phyloP scores from a whole-genome alignment of 2,329 filamentous ascomycete genomes.

The Chrysoporthe deuterocubensis region DNA sequence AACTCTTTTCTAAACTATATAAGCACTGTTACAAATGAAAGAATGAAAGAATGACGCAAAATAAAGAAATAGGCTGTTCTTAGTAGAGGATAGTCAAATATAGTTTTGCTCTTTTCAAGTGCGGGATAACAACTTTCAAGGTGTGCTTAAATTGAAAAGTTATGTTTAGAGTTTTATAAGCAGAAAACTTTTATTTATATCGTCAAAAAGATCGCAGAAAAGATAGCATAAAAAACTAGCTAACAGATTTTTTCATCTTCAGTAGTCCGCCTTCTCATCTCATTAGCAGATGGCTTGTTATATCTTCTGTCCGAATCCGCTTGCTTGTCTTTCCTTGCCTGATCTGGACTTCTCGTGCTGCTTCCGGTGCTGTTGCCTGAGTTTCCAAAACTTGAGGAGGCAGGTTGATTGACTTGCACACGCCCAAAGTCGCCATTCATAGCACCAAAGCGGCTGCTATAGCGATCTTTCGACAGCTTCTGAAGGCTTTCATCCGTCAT shows the following conservation, averaged over 20 bases:
- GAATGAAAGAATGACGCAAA: no score
- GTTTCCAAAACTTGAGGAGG: not conserved
- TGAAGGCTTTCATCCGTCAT: slow-evolving; percentile 1
- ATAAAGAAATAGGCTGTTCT: no score
- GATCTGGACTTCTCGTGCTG: not conserved
- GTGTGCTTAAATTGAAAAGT: no score
- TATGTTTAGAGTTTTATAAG: no score
- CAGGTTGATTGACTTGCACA: not conserved
- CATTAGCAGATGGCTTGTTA: not conserved
- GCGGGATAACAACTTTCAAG: no score
- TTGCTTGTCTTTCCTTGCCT: not conserved
- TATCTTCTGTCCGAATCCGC: not conserved
- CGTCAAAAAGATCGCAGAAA: no score
- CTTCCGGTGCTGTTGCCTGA: not conserved
- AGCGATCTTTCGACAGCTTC: not conserved
- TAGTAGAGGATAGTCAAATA: no score
- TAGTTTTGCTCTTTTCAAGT: no score
- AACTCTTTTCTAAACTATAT: no score
- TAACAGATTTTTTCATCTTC: not conserved
- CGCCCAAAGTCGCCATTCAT: not conserved
- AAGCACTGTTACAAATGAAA: no score
- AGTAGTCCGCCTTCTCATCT: not conserved
- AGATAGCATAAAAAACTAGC: no score
- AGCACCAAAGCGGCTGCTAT: slow-evolving; percentile 3
- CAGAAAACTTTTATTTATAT: no score